Evolutionary conservation across 2,329 filamentous ascomycete species (phyloP), one percentile per base, ranked within the genome.

Genomic region (Myriosclerotinia duriaeana): DNA sequence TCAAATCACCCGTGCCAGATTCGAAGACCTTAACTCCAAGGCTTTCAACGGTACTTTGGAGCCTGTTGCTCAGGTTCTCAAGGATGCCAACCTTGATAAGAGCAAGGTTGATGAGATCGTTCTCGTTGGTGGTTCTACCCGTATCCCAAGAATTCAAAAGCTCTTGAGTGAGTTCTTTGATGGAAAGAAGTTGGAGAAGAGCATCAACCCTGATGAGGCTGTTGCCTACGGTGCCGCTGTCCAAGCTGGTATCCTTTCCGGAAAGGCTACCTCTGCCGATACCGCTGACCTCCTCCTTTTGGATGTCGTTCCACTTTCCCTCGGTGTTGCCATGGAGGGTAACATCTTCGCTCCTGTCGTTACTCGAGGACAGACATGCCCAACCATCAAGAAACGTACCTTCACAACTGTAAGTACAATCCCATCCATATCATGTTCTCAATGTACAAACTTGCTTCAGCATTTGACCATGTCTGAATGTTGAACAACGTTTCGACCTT

Each of bases 121-220:
- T 76, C 91, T 99, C 77, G 95, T 99, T 78, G 95, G 95, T 88
- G 95, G 95, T 76, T 97, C 93, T 71, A 99, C 95, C 78, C 95
- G 95, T 92, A 99, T 99, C 76, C 95, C 95, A 78, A 89, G 89
- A 80, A 96, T 99, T 81, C 95, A 99, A 89, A 98, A 98, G 88
- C 90, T 99, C 73, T 89, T 99, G 74, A 93, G 89, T 84, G 95
- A 99, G 83, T 97, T 93, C 88, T 99, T 99, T 85, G 91, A 96
- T 80, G 93, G 93, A 83, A 99, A 99, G 92, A 97, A 99, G 90
- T 92, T 97, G 74, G 94, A 98, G 88, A 98, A 97, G 87, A 95
- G 91, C 86, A 98, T 98, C 85, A 99, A 99, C 88, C 95, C 95
- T 77, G 95, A 99, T 79, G 95, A 99, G 87, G 95, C 95, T 75